These are phyloP conservation scores for Scleromitrula shiraiana DNA, from an alignment of 2,329 filamentous ascomycete species.

Conservation along the genomic window DNA sequence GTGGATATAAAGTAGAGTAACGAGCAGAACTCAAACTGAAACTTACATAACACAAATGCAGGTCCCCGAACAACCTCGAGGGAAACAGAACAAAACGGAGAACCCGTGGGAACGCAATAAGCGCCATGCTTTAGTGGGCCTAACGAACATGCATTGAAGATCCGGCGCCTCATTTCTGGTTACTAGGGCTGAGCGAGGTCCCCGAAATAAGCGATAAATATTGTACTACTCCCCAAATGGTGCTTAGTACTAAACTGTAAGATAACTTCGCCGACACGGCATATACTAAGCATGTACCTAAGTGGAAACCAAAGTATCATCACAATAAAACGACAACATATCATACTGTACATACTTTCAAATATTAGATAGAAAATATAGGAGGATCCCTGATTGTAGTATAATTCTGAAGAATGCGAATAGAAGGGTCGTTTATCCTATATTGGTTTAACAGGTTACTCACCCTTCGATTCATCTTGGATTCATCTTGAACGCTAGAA, in stretches of 20 bases:
- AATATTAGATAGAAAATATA: no score
- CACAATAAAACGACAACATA: no score
- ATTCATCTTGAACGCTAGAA: no score
- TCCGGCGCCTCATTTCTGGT: not conserved
- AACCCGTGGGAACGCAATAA: not conserved
- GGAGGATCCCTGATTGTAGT: no score
- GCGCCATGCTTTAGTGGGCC: not conserved
- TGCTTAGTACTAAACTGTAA: not conserved
- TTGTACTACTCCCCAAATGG: conserved; percentile 1
- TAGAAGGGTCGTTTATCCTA: no score
- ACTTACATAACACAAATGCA: conserved; percentile 1
- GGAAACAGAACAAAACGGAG: no score
- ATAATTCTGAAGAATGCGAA: no score
- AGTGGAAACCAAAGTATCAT: no score
- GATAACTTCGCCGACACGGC: not conserved
- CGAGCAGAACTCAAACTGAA: not conserved
- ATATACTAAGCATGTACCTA: no score
- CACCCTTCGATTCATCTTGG: no score
- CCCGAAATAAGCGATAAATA: conserved; percentile 1
- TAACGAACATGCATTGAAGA: conserved; percentile 7
- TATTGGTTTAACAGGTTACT: no score
- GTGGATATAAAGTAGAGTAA: not conserved
- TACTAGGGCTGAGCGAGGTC: conserved; percentile 9
- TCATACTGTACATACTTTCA: no score
- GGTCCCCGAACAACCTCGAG: not conserved